Evolutionary conservation across 495 filamentous ascomycete genomes (phyloP).

Genomic region (Lentithecium fluviatile): DNA sequence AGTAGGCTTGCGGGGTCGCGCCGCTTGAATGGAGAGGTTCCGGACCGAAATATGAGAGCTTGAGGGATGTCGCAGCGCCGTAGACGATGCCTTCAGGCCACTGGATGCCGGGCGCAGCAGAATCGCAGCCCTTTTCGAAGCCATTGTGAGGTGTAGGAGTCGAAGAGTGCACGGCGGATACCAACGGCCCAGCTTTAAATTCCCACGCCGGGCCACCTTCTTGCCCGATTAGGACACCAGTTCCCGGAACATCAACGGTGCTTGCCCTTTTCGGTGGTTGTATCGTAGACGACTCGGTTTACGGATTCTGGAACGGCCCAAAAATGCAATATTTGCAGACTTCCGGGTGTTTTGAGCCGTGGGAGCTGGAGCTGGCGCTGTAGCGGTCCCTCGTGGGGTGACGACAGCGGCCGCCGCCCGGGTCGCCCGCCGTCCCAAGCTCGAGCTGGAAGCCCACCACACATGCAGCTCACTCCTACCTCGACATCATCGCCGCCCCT

Average conservation of each 20-base stretch:
- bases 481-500: slow-evolving; percentile 9
- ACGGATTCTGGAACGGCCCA: no score
- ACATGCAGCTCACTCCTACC: slow-evolving; percentile 22
- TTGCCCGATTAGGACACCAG: no score
- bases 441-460: slow-evolving; percentile 6
- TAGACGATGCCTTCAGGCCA: slow-evolving; percentile 1
- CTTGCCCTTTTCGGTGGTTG: no score
- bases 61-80: neutral
- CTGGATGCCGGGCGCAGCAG: slow-evolving; percentile 22
- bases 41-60: neutral
- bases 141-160: slow-evolving; percentile 16
- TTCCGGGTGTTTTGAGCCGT: no score
- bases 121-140: slow-evolving; percentile 16
- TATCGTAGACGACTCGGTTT: no score
- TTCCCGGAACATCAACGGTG: no score
- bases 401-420: slow-evolving; percentile 8
- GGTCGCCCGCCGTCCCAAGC: neutral
- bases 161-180: slow-evolving; percentile 11
- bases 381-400: neutral
- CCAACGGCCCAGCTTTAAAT: slow-evolving; percentile 7
- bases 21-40: slow-evolving; percentile 4
- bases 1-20: slow-evolving; percentile 21
- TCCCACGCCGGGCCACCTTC: neutral
- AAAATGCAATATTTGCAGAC: no score
- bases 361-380: no score